Percentiles rank a stretch among this genome's conserved stretches.
These are phyloP conservation scores for Plasmodium cynomolgi DNA, from an alignment of 169 alveolate genomes.

Conservation along the genomic window DNA sequence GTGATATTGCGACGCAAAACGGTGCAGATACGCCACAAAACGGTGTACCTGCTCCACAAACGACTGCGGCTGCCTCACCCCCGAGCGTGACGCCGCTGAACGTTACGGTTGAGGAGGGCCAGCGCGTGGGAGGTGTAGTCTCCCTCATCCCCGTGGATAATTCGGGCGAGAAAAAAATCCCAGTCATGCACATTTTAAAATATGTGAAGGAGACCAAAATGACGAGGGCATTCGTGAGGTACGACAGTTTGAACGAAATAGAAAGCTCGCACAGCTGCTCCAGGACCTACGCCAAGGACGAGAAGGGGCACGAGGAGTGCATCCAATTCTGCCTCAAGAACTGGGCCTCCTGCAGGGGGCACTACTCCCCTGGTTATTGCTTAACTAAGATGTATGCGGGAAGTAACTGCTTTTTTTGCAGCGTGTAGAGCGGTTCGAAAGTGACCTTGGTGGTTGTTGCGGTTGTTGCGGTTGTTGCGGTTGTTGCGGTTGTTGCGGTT, in stretches of 20 bases:
- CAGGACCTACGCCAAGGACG: constrained; percentile 1
- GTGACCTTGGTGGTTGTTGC: neutral
- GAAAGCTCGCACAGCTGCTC: constrained; percentile 21
- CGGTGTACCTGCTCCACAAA: no score
- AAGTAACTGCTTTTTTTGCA: constrained; percentile 24
- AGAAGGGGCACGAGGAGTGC: neutral
- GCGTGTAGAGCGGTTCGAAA: neutral
- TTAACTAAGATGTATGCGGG: constrained; percentile 15
- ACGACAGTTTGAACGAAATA: constrained; percentile 8
- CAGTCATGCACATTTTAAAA: constrained; percentile 22
- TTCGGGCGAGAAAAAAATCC: constrained; percentile 1
- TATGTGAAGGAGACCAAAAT: constrained; percentile 15
- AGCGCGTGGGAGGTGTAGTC: neutral
- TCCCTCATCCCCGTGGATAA: neutral
- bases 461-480: neutral
- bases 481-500: neutral
- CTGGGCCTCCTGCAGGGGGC: constrained; percentile 8
- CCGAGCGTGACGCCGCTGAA: neutral
- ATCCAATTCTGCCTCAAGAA: constrained; percentile 20
- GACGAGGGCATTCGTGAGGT: neutral
- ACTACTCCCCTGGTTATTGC: constrained; percentile 52
- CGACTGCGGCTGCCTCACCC: no score
- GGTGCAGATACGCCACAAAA: no score
- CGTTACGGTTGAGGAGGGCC: neutral
- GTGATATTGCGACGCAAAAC: no score